Percentiles rank a stretch among this genome's conserved stretches.
phyloP scores from a whole-genome alignment of 345 rosid species.

The Pistacia integerrima region DNA sequence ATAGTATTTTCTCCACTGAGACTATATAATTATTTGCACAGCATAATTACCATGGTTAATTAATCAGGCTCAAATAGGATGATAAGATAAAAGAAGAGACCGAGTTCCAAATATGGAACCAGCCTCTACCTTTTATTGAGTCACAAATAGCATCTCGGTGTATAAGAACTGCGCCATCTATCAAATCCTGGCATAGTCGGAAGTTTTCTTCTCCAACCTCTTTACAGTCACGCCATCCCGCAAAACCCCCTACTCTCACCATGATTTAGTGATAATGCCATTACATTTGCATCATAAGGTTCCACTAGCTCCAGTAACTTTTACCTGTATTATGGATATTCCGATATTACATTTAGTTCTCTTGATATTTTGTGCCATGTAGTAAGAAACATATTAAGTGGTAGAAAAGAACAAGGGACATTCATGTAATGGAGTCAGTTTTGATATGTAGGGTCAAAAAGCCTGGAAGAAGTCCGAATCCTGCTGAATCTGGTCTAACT shows the following conservation, averaged over 20 bases:
- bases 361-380: neutral
- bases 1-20: slow-evolving; percentile 73
- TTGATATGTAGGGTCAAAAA: too few species aligned
- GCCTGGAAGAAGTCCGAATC: too few species aligned
- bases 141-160: slow-evolving; percentile 98
- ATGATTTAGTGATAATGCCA: slow-evolving; percentile 92
- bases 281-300: slow-evolving; percentile 90
- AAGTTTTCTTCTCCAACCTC: slow-evolving; percentile 95
- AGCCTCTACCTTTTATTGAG: slow-evolving; percentile 71
- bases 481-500: too few species aligned
- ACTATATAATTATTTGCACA: slow-evolving; percentile 70
- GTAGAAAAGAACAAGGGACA: too few species aligned
- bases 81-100: too few species aligned
- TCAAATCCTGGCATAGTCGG: slow-evolving; percentile 66
- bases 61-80: neutral
- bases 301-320: slow-evolving; percentile 83
- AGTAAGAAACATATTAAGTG: too few species aligned
- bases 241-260: slow-evolving; percentile 97
- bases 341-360: neutral
- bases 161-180: slow-evolving; percentile 94
- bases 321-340: slow-evolving; percentile 51
- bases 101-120: neutral
- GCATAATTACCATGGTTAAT: slow-evolving; percentile 16
- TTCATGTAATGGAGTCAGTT: too few species aligned
- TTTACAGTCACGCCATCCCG: slow-evolving; percentile 98